Base-by-base conservation (phyloP, 495 filamentous ascomycete genomes). In the Durotheca rogersii region DNA sequence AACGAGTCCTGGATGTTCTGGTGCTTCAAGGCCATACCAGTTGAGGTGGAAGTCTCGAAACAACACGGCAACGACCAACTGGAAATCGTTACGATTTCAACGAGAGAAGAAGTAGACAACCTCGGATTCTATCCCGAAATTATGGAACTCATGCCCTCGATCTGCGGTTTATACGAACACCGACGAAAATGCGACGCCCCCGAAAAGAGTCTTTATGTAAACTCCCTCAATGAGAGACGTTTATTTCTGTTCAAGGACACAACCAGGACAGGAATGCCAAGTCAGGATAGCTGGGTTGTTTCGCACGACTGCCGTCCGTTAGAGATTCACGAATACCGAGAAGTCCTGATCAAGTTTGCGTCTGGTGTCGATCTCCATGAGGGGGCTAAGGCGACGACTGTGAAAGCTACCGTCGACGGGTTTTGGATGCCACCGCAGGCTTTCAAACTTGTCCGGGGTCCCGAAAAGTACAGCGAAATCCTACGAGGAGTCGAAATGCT, bases 201-300 rank as follows among this genome's bases (percentile, higher is more conserved):
- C 0, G 74, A 69, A 32, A 70, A 74, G 6, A 72, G 73, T 23
- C 69, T 92, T 6, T 27, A 27, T 9, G 9, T 4, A 9, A 82
- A 88, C 47, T 63, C 64, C 15, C 76, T 68, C 46, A 61, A 64
- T 19, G 41, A 51, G 4, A 34, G 46, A 11, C 49, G 56, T 0
- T 21, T 86, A 3, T 91, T 78, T 50, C 67, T 91, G 14, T 89
- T 89, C 64, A 69, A 86, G 34, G 86, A 92, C 30, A 77, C 78
- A 0, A 64, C 68, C 2, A 74, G 70, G 29, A 66, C 73, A 7
- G 74, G 75, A 2, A 44, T 66, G 12, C 60, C 73, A 0, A 53
- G 67, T 0, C 34, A 77, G 2, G 87, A 92, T 62, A 58, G 59
- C 1, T 91, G 82, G 56, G 81, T 89, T 11, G 88, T 91, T 57